A percentile compares a stretch with the other conserved stretches of the same genome.
phyloP scores from a whole-genome alignment of 139 green algal genomes.

The Volvox reticuliferus region DNA sequence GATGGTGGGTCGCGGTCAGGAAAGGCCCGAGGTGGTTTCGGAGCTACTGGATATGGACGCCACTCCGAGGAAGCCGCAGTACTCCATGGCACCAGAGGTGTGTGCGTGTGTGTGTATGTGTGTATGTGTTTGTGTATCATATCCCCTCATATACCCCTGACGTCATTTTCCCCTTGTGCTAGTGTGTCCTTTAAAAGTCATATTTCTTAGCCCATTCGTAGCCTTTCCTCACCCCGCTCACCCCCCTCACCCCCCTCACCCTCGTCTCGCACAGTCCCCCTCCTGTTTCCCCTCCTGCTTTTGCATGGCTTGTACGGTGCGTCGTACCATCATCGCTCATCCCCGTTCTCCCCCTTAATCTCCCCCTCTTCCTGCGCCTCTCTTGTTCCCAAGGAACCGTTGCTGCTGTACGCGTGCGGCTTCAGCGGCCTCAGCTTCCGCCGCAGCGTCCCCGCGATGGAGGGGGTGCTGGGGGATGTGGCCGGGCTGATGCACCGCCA shows the following conservation, averaged over 20 bases:
- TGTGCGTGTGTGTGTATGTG: not conserved
- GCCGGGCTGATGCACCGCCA: constrained; percentile 45
- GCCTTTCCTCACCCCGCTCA: not conserved
- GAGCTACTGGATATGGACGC: constrained; percentile 81
- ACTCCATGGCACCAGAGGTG: constrained; percentile 81
- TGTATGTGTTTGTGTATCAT: not conserved
- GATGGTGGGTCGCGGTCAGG: constrained; percentile 87
- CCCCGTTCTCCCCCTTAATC: not conserved
- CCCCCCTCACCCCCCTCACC: not conserved
- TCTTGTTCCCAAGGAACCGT: constrained; percentile 64
- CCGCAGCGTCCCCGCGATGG: constrained; percentile 10
- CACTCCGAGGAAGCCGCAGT: constrained; percentile 86
- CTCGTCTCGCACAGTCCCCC: too few relatives aligned
- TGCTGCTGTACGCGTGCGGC: constrained; percentile 81
- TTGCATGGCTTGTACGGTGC: not conserved
- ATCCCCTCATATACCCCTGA: too few relatives aligned
- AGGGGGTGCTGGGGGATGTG: not conserved
- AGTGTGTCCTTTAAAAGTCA: too few relatives aligned
- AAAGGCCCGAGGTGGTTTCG: constrained; percentile 80
- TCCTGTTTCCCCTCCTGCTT: not conserved
- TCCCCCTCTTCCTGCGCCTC: not conserved
- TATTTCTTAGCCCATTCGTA: too few relatives aligned
- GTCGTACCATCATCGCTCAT: not conserved
- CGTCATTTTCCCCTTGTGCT: too few relatives aligned
- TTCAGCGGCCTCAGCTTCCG: constrained; percentile 60